Percentiles rank a stretch among this genome's conserved stretches.
Conservation (phyloP, 1,284 basidiomycete species). For the Naganishia liquefaciens region DNA sequence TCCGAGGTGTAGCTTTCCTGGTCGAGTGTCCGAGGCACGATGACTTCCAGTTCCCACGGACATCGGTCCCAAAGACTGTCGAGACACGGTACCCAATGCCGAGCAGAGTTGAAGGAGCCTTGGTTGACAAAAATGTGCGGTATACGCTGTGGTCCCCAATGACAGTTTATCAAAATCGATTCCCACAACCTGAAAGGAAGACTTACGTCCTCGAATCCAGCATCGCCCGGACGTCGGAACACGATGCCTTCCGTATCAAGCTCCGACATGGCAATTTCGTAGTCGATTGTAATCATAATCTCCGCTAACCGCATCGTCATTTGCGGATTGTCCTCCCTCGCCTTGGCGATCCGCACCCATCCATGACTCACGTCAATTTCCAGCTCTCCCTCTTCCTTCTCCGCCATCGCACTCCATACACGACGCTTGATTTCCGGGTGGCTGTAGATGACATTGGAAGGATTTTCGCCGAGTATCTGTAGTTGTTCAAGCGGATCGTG, state of each 20-base stretch:
- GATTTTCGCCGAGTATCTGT: constrained; percentile 34
- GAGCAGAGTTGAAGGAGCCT: constrained; percentile 81
- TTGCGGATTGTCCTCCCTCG: constrained; percentile 35
- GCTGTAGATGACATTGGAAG: constrained; percentile 64
- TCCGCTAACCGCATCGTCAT: constrained; percentile 43
- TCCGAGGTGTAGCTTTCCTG: constrained; percentile 59
- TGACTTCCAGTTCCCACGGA: constrained; percentile 97
- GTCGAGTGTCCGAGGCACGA: constrained; percentile 84
- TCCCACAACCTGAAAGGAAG: constrained; percentile 24
- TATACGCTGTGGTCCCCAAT: constrained; percentile 64
- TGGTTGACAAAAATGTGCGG: constrained; percentile 92
- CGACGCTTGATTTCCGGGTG: constrained; percentile 94
- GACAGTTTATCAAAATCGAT: constrained; percentile 35
- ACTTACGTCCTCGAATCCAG: constrained; percentile 65
- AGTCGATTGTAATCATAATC: constrained; percentile 51
- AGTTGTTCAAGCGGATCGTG: constrained; percentile 26
- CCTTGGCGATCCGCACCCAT: constrained; percentile 57
- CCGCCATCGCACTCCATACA: constrained; percentile 83
- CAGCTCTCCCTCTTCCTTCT: constrained; percentile 89
- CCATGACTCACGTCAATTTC: constrained; percentile 88
- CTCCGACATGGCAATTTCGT: constrained; percentile 45
- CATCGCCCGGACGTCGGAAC: constrained; percentile 48
- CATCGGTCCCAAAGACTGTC: constrained; percentile 95
- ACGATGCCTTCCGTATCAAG: constrained; percentile 49
- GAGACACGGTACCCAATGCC: constrained; percentile 96